Base-by-base conservation (phyloP, 805 yeast genomes). In the Starmerella potacharoeniae region DNA sequence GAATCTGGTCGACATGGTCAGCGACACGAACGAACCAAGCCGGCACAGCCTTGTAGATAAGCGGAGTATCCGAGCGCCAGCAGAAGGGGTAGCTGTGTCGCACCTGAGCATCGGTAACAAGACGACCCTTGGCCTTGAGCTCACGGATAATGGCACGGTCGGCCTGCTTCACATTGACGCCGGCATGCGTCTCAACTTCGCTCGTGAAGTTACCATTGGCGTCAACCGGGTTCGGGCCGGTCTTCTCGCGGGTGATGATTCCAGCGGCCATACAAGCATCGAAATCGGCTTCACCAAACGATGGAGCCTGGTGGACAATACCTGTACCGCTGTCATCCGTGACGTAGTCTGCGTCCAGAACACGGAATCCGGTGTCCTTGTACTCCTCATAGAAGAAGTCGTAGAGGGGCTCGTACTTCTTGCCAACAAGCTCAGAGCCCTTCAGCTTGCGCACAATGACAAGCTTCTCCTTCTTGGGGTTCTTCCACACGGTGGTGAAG, bases 21-120 rank as follows among this genome's bases (percentile, higher is more conserved):
- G 79, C 81, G 55, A 93, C 85, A 69, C 95, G 84, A 57, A 93
- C 93, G 66, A 93, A 93, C 99, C 99, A 93, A 36, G 97, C 91
- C 51, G 99, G 98, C 62, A 93, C 97, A 40, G 96, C 83, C 75
- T 95, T 83, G 77, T 93, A 93, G 62, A 93, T 72, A 69, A 93
- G 81, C 53, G 99, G 99, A 34, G 99, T 93, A 69, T 93, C 98
- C 3, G 97, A 91, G 80, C 99, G 85, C 99, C 99, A 93, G 76
- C 99, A 93, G 84, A 93, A 93, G 66, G 99, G 98, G 73, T 93
- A 93, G 71, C 95, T 84, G 78, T 93, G 99, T 74, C 83, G 82
- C 62, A 90, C 77, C 76, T 93, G 97, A 44, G 87, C 75, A 55
- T 82, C 84, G 44, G 81, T 78, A 61, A 93, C 75, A 39, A 93